A percentile compares a stretch with the other conserved stretches of the same genome.
These are phyloP conservation scores for Bruguiera parviflora DNA, from an alignment of 345 rosid species.

Conservation along the genomic window DNA sequence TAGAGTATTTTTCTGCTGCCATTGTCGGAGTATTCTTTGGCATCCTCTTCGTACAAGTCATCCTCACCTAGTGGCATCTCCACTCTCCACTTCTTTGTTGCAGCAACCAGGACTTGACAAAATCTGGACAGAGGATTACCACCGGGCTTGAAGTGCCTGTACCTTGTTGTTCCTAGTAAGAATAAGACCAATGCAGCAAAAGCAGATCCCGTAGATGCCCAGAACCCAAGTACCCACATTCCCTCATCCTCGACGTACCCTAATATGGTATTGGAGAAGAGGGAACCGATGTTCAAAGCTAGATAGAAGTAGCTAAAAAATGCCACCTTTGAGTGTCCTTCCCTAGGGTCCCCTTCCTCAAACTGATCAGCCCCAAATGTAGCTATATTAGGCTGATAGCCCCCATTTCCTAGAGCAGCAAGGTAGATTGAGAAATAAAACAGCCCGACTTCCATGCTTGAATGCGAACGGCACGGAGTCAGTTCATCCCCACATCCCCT, in stretches of 20 bases:
- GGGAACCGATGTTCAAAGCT: constrained; percentile 86
- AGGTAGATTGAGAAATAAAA: constrained; percentile 92
- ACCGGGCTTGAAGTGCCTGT: constrained; percentile 81
- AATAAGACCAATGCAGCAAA: constrained; percentile 68
- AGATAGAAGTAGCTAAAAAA: constrained; percentile 98
- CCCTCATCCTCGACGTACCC: constrained; percentile 94
- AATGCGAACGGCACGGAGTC: constrained; percentile 70
- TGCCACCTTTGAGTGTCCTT: constrained; percentile 78
- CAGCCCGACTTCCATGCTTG: constrained; percentile 54
- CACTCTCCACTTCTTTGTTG: constrained; percentile 62
- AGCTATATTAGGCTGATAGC: constrained; percentile 96
- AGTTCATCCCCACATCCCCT: constrained; percentile 69
- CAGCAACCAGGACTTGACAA: constrained; percentile 79
- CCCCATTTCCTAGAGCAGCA: constrained; percentile 89
- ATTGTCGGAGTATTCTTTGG: constrained; percentile 35
- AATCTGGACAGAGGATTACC: constrained; percentile 89
- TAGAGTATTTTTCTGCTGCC: constrained; percentile 75
- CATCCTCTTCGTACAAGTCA: constrained; percentile 43
- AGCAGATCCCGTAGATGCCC: constrained; percentile 90
- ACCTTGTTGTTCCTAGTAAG: constrained; percentile 63
- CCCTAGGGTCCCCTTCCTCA: constrained; percentile 83
- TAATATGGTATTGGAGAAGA: constrained; percentile 89
- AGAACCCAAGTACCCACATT: constrained; percentile 91
- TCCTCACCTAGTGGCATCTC: constrained; percentile 41
- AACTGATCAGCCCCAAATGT: constrained; percentile 97